Evolutionary conservation across 176 grass and related monocot species (phyloP).

Genomic region (barley (Hordeum vulgare)): MorexV3_pseudomolecules_assembly NC_058524.1:196197260-196197759

Average conservation of each 20-base stretch:
- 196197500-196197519: slow-evolving; percentile 14
- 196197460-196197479: slow-evolving; percentile 11
- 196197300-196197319: not conserved
- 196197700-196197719: not conserved
- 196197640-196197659: not conserved
- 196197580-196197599: not conserved
- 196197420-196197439: slow-evolving; percentile 9
- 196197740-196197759: not conserved
- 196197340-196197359: not conserved
- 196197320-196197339: slow-evolving; percentile 21
- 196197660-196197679: slow-evolving; percentile 4
- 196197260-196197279: not conserved
- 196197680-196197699: not conserved
- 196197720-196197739: not conserved
- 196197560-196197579: slow-evolving; percentile 14
- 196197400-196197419: slow-evolving; percentile 24
- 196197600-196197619: not conserved
- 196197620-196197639: not conserved
- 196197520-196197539: not conserved
- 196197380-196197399: slow-evolving; percentile 8
- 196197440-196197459: slow-evolving; percentile 5
- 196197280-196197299: not conserved
- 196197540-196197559: slow-evolving; percentile 1
- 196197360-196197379: slow-evolving; percentile 16
- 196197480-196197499: not conserved